Evolutionary conservation across 1,284 basidiomycete species (phyloP), one percentile per base, ranked within the genome.

Genomic region (Apiotrichum porosum): DNA sequence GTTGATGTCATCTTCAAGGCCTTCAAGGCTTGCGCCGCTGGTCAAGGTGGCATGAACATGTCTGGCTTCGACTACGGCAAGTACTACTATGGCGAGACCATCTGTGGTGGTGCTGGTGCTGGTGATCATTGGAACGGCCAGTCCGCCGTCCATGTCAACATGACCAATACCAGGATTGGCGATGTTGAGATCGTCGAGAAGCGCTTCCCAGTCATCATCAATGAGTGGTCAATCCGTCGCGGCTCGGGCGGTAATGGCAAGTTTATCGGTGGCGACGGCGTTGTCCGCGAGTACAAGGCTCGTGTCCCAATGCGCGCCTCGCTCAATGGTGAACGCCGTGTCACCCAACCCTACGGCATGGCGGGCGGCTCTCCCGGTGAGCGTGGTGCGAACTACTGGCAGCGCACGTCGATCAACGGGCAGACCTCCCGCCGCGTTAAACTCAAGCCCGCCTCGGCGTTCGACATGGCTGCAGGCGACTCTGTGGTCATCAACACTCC

Each of bases 1-100:
- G 92, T 94, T 0, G 94, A 97, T 65, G 90, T 95, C 0, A 89
- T 97, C 4, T 76, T 97, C 40, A 86, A 85, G 62, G 92, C 93
- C 0, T 97, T 98, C 76, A 79, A 86, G 50, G 93, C 91, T 0
- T 88, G 85, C 44, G 89, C 93, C 10, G 93, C 93, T 0, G 89
- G 85, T 63, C 92, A 97, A 68, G 94, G 94, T 9, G 63, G 58
- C 52, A 58, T 53, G 54, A 88, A 86, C 69, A 94, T 95, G 14
- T 19, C 40, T 10, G 38, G 45, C 26, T 47, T 52, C 32, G 47
- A 43, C n/a, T 37, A 34, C 17, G 43, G 49, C 8, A 36, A 32
- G 21, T 22, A 37, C 37, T 56, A 48, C 46, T 63, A 60, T 37
- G 57, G 57, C 23, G 63, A 62, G 48, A 54, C 59, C 4, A 66